Percentiles rank a stretch among this genome's conserved stretches.
These are phyloP conservation scores for Teratosphaeriaceae sp. DNA, from an alignment of 2,329 filamentous ascomycete genomes.

Conservation along the genomic window DNA sequence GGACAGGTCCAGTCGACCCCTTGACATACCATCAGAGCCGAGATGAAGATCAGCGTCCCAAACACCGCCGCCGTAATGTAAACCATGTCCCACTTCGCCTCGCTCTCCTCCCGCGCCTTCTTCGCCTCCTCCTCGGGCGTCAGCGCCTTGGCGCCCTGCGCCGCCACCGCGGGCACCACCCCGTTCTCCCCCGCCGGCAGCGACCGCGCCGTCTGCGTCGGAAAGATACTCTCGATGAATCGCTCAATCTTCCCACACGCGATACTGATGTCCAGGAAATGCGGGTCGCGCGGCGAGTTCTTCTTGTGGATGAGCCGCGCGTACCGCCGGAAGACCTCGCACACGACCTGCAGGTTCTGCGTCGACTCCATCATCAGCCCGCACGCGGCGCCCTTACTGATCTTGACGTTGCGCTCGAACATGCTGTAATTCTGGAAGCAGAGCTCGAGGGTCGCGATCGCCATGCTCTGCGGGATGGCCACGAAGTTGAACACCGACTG, in stretches of 20 bases:
- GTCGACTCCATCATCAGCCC: conserved; percentile 87
- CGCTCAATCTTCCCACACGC: conserved; percentile 91
- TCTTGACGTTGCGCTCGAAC: conserved; percentile 86
- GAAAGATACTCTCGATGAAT: conserved; percentile 92
- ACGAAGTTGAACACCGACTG: conserved; percentile 99
- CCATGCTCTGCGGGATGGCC: conserved; percentile 95
- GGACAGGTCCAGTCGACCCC: too few relatives aligned
- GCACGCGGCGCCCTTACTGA: conserved; percentile 91
- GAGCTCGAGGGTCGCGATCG: conserved; percentile 86
- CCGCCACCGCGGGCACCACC: conserved; percentile 33
- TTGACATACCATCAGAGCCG: conserved; percentile 67
- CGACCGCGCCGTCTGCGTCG: conserved; percentile 65
- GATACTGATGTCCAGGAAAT: conserved; percentile 85
- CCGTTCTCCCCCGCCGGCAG: conserved; percentile 16
- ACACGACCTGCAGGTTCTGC: conserved; percentile 77
- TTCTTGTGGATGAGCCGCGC: conserved; percentile 79
- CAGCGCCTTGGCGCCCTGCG: conserved; percentile 40
- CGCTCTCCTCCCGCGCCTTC: conserved; percentile 45
- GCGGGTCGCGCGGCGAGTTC: conserved; percentile 89
- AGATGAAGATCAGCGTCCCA: conserved; percentile 62
- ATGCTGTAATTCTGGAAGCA: conserved; percentile 88
- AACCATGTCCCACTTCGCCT: conserved; percentile 49
- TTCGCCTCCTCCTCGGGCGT: conserved; percentile 52
- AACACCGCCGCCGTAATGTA: conserved; percentile 63
- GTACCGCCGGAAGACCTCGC: conserved; percentile 74